These are phyloP conservation scores for Beauveria brongniartii DNA, from an alignment of 2,329 filamentous ascomycete genomes.

Conservation along the genomic window DNA sequence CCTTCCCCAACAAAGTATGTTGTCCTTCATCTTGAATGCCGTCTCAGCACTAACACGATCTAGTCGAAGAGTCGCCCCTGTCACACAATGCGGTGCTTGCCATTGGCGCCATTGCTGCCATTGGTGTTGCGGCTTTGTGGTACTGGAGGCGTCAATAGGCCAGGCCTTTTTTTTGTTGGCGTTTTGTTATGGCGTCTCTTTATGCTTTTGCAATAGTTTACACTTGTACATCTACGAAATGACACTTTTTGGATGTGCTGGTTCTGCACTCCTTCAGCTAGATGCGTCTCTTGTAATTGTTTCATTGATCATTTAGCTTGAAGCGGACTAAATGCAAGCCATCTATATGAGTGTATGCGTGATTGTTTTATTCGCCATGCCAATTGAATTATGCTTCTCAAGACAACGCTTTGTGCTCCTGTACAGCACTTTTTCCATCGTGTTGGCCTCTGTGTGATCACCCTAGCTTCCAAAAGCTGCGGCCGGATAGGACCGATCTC, in stretches of 20 bases:
- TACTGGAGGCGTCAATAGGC: slow-evolving; percentile 23
- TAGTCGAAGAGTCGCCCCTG: slow-evolving; percentile 24
- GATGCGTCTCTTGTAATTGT: background rate
- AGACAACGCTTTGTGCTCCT: background rate
- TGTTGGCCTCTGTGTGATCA: background rate
- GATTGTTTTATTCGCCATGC: background rate
- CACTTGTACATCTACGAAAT: slow-evolving; percentile 1
- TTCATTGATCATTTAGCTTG: background rate
- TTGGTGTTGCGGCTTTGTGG: slow-evolving; percentile 31
- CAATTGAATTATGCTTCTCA: background rate
- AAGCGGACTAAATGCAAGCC: background rate
- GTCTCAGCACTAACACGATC: background rate
- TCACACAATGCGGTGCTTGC: slow-evolving; percentile 25
- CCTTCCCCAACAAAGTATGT: slow-evolving; percentile 25
- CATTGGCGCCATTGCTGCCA: slow-evolving; percentile 28
- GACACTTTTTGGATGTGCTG: background rate
- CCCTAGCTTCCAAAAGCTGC: slow-evolving; percentile 48
- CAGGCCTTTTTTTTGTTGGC: background rate
- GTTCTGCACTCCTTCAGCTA: background rate
- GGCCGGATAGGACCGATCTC: slow-evolving; percentile 52
- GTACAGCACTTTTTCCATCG: background rate
- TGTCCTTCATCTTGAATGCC: background rate
- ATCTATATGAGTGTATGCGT: background rate
- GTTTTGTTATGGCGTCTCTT: slow-evolving; percentile 6
- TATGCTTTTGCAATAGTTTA: slow-evolving; percentile 4